Evolutionary conservation across 208 protist genomes (phyloP).

Genomic region (Leptomonas seymouri): DNA sequence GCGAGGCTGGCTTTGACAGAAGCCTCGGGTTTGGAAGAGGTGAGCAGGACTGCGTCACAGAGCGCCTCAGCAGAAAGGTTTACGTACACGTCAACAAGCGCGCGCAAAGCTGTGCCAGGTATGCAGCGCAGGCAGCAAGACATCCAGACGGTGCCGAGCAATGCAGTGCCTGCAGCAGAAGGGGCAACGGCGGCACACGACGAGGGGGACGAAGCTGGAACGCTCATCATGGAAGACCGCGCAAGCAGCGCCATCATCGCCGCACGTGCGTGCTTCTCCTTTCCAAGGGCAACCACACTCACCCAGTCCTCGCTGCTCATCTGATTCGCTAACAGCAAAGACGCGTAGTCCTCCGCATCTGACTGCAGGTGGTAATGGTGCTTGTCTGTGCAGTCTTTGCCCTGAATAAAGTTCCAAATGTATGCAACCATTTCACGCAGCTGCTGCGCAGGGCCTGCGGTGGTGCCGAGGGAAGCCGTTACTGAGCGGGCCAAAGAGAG

Average conservation of each 20-base stretch:
- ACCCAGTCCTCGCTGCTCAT: slow-evolving; percentile 66
- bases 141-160: slow-evolving; percentile 42
- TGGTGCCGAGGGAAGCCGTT: slow-evolving; percentile 38
- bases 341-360: background rate
- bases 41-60: background rate
- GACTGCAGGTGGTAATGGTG: background rate
- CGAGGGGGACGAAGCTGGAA: background rate
- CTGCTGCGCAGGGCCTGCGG: slow-evolving; percentile 34
- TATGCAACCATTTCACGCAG: slow-evolving; percentile 43
- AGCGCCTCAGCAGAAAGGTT: slow-evolving; percentile 32
- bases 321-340: slow-evolving; percentile 39
- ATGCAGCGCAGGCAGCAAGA: slow-evolving; percentile 44
- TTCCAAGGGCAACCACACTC: slow-evolving; percentile 54
- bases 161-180: background rate
- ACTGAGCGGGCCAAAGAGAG: slow-evolving; percentile 60
- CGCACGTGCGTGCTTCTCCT: slow-evolving; percentile 45
- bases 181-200: background rate
- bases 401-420: slow-evolving; percentile 36
- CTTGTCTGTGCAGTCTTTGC: background rate
- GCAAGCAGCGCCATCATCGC: slow-evolving; percentile 58
- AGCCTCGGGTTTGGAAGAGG: background rate
- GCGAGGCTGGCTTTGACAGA: background rate
- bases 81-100: slow-evolving; percentile 66
- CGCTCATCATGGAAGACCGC: slow-evolving; percentile 18
- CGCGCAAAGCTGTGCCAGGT: slow-evolving; percentile 58